phyloP scores from a whole-genome alignment of 371 early-diverging fungal species.

The Gilbertella persicaria region DNA sequence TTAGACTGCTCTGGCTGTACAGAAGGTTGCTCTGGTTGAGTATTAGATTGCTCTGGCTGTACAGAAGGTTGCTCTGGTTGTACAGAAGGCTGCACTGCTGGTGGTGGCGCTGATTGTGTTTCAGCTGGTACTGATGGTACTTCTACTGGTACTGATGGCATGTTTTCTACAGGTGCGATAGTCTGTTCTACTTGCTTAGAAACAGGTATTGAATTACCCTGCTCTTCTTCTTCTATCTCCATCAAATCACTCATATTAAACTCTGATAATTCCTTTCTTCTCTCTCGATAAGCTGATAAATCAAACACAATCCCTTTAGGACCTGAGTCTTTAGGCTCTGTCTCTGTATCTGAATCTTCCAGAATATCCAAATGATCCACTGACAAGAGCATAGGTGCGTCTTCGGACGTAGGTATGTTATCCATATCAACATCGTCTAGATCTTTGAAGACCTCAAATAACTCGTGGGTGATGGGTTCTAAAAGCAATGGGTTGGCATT shows the following conservation, averaged over 20 bases:
- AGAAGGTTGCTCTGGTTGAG: neutral
- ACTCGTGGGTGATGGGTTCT: neutral
- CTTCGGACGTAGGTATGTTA: neutral
- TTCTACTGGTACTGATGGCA: neutral
- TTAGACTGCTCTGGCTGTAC: neutral
- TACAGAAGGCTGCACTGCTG: neutral
- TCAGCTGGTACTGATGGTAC: neutral
- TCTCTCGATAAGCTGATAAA: neutral
- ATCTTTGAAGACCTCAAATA: neutral
- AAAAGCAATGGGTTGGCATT: neutral
- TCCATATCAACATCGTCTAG: neutral
- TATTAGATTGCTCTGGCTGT: neutral
- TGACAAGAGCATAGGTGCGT: neutral
- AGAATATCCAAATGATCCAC: neutral
- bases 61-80: neutral
- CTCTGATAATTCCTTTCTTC: neutral
- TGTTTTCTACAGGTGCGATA: too few relatives aligned
- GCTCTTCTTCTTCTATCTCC: neutral
- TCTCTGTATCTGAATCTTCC: neutral
- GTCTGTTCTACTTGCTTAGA: too few relatives aligned
- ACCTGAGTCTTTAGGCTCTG: neutral
- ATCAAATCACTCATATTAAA: neutral
- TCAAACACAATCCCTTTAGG: neutral
- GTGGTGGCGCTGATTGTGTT: neutral
- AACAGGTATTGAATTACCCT: neutral